A percentile compares a stretch with the other conserved stretches of the same genome.
phyloP scores from a whole-genome alignment of 495 filamentous ascomycete species.

The Talaromyces adpressus region DNA sequence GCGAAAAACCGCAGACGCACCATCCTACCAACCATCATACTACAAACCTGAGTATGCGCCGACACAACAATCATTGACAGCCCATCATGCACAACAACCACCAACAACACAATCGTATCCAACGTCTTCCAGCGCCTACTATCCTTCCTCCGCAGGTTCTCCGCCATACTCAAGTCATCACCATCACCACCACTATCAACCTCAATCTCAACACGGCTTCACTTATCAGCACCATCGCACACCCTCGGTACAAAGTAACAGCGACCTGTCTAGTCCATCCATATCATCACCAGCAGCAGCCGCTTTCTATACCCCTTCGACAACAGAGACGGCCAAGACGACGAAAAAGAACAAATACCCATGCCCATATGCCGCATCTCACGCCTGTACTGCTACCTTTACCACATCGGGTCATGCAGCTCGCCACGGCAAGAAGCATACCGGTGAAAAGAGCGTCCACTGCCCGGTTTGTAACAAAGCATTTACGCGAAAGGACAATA shows the following conservation, averaged over 20 bases:
- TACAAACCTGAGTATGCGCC: background rate
- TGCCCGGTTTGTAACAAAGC: slow-evolving; percentile 90
- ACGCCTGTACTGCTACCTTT: slow-evolving; percentile 74
- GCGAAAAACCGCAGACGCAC: slow-evolving; percentile 12
- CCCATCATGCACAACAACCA: background rate
- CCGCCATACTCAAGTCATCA: slow-evolving; percentile 17
- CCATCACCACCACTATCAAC: slow-evolving; percentile 7
- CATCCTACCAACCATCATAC: background rate
- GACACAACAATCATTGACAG: background rate
- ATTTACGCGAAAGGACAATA: slow-evolving; percentile 95
- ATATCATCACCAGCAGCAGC: slow-evolving; percentile 1
- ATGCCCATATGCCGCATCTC: slow-evolving; percentile 51
- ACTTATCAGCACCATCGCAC: slow-evolving; percentile 6
- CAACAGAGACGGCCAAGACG: slow-evolving; percentile 9
- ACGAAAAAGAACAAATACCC: slow-evolving; percentile 47
- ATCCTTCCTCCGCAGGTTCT: slow-evolving; percentile 11
- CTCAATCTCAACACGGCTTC: background rate
- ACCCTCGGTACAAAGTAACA: slow-evolving; percentile 5
- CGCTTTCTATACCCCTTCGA: background rate
- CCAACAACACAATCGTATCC: background rate
- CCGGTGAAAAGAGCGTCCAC: slow-evolving; percentile 85
- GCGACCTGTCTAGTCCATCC: background rate
- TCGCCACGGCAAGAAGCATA: slow-evolving; percentile 95
- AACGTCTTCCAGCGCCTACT: slow-evolving; percentile 19
- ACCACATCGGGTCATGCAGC: slow-evolving; percentile 95